Percentiles rank a stretch among this genome's conserved stretches.
Conservation (phyloP, 2,329 filamentous ascomycete species). For the Colletotrichum filicis region DNA sequence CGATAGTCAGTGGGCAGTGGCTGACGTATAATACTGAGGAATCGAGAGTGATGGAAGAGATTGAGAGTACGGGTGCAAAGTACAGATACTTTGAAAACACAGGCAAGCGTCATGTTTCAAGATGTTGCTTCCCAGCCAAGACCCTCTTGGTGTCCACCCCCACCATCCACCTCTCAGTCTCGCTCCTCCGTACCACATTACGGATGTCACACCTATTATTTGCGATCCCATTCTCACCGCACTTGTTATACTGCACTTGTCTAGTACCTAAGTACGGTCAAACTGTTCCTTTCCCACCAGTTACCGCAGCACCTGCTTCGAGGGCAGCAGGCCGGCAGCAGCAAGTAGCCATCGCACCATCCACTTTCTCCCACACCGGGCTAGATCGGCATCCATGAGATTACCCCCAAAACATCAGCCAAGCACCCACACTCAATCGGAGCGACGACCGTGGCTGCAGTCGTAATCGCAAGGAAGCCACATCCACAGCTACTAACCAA, state of each 20-base stretch:
- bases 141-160: constrained; percentile 25
- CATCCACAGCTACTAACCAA: neutral
- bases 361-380: constrained; percentile 2
- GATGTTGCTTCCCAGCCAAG: constrained; percentile 17
- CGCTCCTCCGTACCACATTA: neutral
- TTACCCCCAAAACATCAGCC: neutral
- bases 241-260: neutral
- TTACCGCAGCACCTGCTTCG: neutral
- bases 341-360: neutral
- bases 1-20: neutral
- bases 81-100: constrained; percentile 9
- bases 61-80: neutral
- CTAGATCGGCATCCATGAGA: neutral
- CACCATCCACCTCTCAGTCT: constrained; percentile 22
- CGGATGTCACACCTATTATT: neutral
- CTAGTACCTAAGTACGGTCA: neutral
- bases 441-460: constrained; percentile 13
- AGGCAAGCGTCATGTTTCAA: constrained; percentile 26
- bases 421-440: neutral
- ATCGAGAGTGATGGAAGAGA: neutral
- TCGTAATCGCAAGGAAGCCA: constrained; percentile 23
- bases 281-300: neutral
- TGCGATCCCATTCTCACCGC: neutral
- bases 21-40: neutral
- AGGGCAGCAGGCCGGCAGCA: neutral